phyloP scores from a whole-genome alignment of 176 grass and related monocot genomes.

The Areca catechu region DNA sequence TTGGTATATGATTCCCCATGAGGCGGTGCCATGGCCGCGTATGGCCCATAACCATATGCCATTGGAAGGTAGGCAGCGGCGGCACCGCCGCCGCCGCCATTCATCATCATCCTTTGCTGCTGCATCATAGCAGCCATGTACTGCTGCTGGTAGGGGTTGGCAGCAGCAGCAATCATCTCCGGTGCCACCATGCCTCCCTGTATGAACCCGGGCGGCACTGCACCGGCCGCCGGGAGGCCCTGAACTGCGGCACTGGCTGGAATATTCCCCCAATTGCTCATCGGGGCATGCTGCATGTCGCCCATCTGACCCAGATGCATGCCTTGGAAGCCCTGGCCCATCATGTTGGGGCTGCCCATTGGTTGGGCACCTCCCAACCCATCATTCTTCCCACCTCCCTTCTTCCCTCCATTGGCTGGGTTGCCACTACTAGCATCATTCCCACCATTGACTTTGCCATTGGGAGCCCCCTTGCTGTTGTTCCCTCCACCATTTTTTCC shows the following conservation, averaged over 20 bases:
- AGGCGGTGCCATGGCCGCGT: background rate
- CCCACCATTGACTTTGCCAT: constrained; percentile 8
- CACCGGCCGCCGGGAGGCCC: constrained; percentile 27
- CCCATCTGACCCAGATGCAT: constrained; percentile 45
- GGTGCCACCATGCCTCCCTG: constrained; percentile 18
- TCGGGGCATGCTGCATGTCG: constrained; percentile 8
- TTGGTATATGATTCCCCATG: constrained; percentile 1
- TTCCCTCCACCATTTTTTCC: constrained; percentile 13
- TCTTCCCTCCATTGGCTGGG: constrained; percentile 13
- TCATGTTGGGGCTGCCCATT: constrained; percentile 22
- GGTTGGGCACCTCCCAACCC: constrained; percentile 25
- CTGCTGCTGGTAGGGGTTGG: constrained; percentile 27
- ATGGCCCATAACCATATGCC: background rate
- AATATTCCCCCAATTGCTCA: constrained; percentile 6
- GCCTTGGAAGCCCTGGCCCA: constrained; percentile 32
- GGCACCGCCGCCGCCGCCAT: background rate
- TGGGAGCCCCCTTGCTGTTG: constrained; percentile 3
- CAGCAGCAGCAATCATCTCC: background rate
- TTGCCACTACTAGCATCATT: constrained; percentile 15
- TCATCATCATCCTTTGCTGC: constrained; percentile 32
- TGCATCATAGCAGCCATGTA: constrained; percentile 9
- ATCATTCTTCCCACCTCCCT: constrained; percentile 13
- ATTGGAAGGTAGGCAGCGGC: too few species aligned
- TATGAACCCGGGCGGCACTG: constrained; percentile 32
- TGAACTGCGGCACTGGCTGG: constrained; percentile 22